These are phyloP conservation scores for Nevesoporus exiguus DNA, from an alignment of 768 basidiomycete species.

Conservation along the genomic window DNA sequence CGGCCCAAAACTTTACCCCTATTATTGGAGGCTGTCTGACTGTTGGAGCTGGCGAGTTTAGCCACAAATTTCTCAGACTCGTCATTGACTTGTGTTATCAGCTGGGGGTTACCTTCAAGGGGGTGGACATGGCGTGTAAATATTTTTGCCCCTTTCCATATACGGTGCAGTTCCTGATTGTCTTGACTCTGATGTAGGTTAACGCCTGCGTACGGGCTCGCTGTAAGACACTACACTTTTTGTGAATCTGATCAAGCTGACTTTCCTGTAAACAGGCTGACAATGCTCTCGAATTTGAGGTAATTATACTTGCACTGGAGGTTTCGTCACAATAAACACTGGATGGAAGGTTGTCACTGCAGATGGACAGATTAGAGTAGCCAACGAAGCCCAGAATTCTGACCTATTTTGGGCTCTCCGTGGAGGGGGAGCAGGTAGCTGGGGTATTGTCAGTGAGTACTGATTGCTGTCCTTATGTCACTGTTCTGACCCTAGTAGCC, in stretches of 20 bases:
- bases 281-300: constrained; percentile 42
- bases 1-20: constrained; percentile 11
- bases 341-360: not conserved
- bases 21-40: constrained; percentile 21
- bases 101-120: constrained; percentile 51
- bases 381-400: not conserved
- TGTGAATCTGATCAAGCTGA: not conserved
- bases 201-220: constrained; percentile 42
- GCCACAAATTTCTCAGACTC: not conserved
- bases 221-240: constrained; percentile 19
- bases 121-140: constrained; percentile 42
- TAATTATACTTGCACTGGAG: not conserved
- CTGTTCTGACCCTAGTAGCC: constrained; percentile 3
- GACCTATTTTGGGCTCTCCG: not conserved
- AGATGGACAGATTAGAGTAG: not conserved
- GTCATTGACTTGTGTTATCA: not conserved
- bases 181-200: constrained; percentile 15
- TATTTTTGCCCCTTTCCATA: not conserved
- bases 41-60: constrained; percentile 15
- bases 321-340: no score
- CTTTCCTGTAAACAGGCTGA: constrained; percentile 35
- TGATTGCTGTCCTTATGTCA: constrained; percentile 29
- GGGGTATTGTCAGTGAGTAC: constrained; percentile 23
- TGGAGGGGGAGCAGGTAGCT: not conserved
- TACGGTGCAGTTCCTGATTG: not conserved